Base-by-base conservation (phyloP, 148 eudicot genomes). In the Tetragonia tetragonoides region DNA sequence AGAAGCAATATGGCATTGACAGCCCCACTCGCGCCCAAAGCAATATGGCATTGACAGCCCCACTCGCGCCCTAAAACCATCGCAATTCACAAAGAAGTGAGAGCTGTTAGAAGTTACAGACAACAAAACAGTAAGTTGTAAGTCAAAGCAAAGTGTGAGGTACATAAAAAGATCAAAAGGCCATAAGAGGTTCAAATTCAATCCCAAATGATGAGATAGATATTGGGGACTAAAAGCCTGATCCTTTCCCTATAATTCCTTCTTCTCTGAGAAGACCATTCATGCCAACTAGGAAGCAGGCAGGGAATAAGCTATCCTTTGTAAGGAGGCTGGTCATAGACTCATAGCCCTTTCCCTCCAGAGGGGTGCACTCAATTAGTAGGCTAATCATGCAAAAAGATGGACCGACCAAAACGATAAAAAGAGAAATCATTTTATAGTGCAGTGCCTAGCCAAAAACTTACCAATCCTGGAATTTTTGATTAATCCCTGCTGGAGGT, bases 1-100 rank as follows among this genome's bases (percentile, higher is more conserved):
- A 94, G 97, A 79, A 94, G 87, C 93, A 92, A 83, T 66, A 94
- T 90, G 61, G 98, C 98, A 83, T 89, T 90, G 65, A 89, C 93
- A 21, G 98, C 97, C 64, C 97, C 98, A 83, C 94, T 94, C 59
- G 98, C 98, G 74, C 98, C 98, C 94, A n/a, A 79, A 94, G 87
- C 93, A 92, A 83, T 66, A 94, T 90, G 61, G 98, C 98, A 83
- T 89, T 90, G 65, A 89, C 93, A 21, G 98, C 97, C 64, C 97
- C 98, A 83, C 94, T 94, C 59, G 98, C 98, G 74, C 98, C 98
- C 94, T 94, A 56, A 5, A 79, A 77, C 76, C 63, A 77, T 51
- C 49, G 18, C 62, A 15, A 59, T 59, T 59, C 21, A 59, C 23
- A 59, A 68, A 12, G 6, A 5, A 57, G 73, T 57, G 28, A 66